phyloP scores from a whole-genome alignment of 805 yeast species.

The Priceomyces carsonii region DNA sequence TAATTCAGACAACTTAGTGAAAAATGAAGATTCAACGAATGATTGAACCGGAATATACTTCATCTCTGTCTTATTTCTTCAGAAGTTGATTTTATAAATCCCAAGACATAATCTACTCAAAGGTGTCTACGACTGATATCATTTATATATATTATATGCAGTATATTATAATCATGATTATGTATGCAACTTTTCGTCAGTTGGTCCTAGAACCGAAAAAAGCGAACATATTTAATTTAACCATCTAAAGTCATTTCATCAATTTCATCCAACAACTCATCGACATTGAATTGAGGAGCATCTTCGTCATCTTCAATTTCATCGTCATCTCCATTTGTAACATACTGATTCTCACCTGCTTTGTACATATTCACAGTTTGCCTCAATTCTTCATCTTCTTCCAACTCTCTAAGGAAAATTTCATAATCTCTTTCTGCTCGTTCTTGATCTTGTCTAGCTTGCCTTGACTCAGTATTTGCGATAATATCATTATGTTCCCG shows the following conservation, averaged over 20 bases:
- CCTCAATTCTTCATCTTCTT: conserved; percentile 94
- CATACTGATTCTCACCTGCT: conserved; percentile 37
- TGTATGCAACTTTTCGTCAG: too few relatives aligned
- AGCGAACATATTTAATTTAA: conserved; percentile 7
- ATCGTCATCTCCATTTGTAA: conserved; percentile 45
- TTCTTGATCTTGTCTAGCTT: conserved; percentile 84
- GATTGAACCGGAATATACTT: conserved; percentile 57
- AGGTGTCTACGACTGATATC: background rate
- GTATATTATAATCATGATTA: conserved; percentile 2
- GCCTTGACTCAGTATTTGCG: conserved; percentile 67
- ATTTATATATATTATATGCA: conserved; percentile 7
- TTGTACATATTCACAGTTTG: conserved; percentile 88
- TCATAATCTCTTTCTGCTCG: conserved; percentile 95
- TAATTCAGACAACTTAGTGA: conserved; percentile 67
- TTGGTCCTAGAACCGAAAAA: too few relatives aligned
- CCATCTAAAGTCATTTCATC: conserved; percentile 89
- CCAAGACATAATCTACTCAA: background rate
- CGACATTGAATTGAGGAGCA: conserved; percentile 86
- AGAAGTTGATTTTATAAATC: conserved; percentile 8
- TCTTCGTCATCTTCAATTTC: conserved; percentile 57
- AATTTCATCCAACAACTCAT: conserved; percentile 90
- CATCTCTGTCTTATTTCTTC: conserved; percentile 14
- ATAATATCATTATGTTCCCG: conserved; percentile 88
- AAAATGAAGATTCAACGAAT: conserved; percentile 85
- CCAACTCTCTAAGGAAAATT: conserved; percentile 92